phyloP scores from a whole-genome alignment of 1,139 yeast species.

The Yarrowia galli region DNA sequence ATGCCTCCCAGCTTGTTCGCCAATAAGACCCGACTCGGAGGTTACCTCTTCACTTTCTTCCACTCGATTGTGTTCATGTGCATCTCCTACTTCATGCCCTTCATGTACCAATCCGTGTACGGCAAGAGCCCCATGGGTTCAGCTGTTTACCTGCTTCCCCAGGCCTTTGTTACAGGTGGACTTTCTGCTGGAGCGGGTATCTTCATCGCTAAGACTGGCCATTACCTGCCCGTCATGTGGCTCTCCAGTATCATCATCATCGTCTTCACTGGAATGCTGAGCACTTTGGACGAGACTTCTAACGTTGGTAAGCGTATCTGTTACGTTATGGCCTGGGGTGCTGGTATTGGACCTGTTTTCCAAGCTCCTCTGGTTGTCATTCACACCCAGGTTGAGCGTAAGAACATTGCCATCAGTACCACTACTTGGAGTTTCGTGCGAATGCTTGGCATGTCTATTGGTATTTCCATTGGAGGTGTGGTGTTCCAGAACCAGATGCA shows the following conservation, averaged over 20 bases:
- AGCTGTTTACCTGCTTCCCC: constrained; percentile 45
- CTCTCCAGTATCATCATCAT: constrained; percentile 18
- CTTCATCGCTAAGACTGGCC: constrained; percentile 43
- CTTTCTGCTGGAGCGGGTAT: constrained; percentile 45
- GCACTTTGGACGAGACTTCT: constrained; percentile 43
- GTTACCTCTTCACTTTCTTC: constrained; percentile 53
- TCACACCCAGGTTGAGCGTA: constrained; percentile 44
- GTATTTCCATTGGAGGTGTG: constrained; percentile 47
- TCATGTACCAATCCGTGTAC: constrained; percentile 61
- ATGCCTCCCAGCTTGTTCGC: constrained; percentile 56
- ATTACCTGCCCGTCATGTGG: constrained; percentile 40
- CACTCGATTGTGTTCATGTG: constrained; percentile 58
- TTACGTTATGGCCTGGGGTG: constrained; percentile 45
- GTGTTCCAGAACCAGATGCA: constrained; percentile 45
- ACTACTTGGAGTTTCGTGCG: constrained; percentile 44
- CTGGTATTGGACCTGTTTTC: constrained; percentile 46
- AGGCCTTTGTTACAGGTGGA: constrained; percentile 45
- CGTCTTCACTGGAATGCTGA: constrained; percentile 42
- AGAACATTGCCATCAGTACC: constrained; percentile 46
- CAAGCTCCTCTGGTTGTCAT: constrained; percentile 45
- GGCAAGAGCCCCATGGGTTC: constrained; percentile 47
- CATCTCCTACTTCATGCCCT: constrained; percentile 56
- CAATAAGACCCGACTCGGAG: constrained; percentile 49
- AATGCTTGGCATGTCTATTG: constrained; percentile 45
- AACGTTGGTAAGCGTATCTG: constrained; percentile 44